phyloP scores from a whole-genome alignment of 768 basidiomycete species.

The Auricularia heimuer region DNA sequence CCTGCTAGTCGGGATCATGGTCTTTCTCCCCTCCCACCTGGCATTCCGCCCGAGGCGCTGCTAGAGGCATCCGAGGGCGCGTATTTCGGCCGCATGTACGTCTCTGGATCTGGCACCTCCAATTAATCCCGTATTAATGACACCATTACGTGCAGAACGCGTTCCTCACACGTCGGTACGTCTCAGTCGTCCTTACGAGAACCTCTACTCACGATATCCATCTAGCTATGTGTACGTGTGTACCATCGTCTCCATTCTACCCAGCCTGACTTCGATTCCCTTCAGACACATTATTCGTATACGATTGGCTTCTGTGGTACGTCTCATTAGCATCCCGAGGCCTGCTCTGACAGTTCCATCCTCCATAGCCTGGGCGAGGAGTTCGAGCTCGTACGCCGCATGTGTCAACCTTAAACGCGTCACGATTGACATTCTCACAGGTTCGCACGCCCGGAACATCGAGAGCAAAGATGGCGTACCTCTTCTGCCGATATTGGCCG shows the following conservation, averaged over 20 bases:
- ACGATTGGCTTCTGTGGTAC: not conserved
- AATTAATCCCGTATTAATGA: not conserved
- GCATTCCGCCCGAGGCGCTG: not conserved
- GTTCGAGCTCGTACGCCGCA: not conserved
- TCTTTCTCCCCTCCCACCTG: too few species aligned
- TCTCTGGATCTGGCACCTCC: not conserved
- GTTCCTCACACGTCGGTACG: not conserved
- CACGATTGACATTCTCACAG: not conserved
- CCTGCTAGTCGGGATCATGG: too few species aligned
- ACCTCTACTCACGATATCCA: not conserved
- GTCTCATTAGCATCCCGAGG: not conserved
- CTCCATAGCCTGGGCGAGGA: not conserved
- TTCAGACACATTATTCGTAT: not conserved
- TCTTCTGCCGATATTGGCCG: constrained; percentile 1
- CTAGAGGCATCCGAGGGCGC: not conserved
- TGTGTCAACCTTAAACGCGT: not conserved
- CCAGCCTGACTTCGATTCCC: not conserved
- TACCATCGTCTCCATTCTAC: not conserved
- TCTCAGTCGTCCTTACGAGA: not conserved
- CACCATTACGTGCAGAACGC: not conserved
- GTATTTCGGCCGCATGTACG: not conserved
- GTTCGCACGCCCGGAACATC: not conserved
- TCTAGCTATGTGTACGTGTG: not conserved
- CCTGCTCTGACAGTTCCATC: not conserved
- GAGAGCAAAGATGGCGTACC: not conserved